A percentile compares a stretch with the other conserved stretches of the same genome.
Conservation (phyloP, 2,329 filamentous ascomycete genomes). For the Ilyonectria robusta region DNA sequence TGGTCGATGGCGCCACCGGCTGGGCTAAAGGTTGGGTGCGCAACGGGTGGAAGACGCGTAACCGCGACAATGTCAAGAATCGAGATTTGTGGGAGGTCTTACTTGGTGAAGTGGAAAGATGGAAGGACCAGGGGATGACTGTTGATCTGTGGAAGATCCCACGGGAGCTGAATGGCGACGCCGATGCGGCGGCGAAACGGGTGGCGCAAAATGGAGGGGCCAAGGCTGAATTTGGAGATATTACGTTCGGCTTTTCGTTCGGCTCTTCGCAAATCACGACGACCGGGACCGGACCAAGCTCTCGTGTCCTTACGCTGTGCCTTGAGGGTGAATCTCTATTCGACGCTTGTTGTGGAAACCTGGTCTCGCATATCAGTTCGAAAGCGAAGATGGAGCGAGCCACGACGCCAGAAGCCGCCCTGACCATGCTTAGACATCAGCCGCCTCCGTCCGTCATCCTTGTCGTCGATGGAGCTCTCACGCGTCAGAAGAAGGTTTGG, state of each 20-base stretch:
- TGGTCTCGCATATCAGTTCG: slow-evolving; percentile 6
- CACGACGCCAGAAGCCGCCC: slow-evolving; percentile 10
- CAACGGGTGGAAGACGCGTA: slow-evolving; percentile 60
- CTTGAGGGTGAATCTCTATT: too few relatives aligned
- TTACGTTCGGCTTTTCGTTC: background rate
- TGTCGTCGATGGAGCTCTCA: slow-evolving; percentile 16
- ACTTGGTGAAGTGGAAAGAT: slow-evolving; percentile 56
- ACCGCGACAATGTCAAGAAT: slow-evolving; percentile 59
- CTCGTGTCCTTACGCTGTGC: too few relatives aligned
- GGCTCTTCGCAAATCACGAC: too few relatives aligned
- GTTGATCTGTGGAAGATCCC: slow-evolving; percentile 65
- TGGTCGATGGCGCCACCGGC: slow-evolving; percentile 28
- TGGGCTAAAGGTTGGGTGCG: slow-evolving; percentile 36
- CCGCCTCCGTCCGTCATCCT: slow-evolving; percentile 24
- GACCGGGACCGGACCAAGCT: too few relatives aligned
- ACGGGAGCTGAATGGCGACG: slow-evolving; percentile 57
- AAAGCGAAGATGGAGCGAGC: slow-evolving; percentile 22
- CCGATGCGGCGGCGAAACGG: slow-evolving; percentile 57
- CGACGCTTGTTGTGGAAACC: background rate
- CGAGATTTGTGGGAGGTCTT: slow-evolving; percentile 67
- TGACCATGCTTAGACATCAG: slow-evolving; percentile 10
- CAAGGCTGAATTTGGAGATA: slow-evolving; percentile 15
- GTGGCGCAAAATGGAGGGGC: slow-evolving; percentile 34
- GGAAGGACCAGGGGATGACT: slow-evolving; percentile 46
- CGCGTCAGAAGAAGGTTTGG: slow-evolving; percentile 11